These are phyloP conservation scores for Irpex sp. DNA, from an alignment of 1,284 basidiomycete genomes.

Conservation along the genomic window DNA sequence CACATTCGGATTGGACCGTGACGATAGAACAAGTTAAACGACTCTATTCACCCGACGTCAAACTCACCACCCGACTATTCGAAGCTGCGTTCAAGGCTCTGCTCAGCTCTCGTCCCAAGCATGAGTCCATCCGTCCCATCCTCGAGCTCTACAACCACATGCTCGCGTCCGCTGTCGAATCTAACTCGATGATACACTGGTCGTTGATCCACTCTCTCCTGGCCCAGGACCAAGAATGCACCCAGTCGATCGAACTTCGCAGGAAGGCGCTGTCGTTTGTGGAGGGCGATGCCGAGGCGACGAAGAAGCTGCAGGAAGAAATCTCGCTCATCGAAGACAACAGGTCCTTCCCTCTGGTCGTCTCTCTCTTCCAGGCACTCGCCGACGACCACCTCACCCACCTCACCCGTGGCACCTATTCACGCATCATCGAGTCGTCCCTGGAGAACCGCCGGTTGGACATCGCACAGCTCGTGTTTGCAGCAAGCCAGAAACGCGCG, in stretches of 20 bases:
- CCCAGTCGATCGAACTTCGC: slow-evolving; percentile 32
- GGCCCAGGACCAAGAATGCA: slow-evolving; percentile 68
- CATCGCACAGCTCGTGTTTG: neutral
- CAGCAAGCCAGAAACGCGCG: neutral
- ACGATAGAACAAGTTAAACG: neutral
- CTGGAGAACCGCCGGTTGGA: neutral
- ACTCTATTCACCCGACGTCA: neutral
- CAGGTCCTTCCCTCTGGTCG: neutral
- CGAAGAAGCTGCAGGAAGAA: neutral
- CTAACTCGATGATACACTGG: slow-evolving; percentile 67
- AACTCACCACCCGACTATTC: slow-evolving; percentile 42
- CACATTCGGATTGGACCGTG: neutral
- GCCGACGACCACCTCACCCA: neutral
- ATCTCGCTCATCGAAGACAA: neutral
- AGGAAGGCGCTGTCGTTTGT: slow-evolving; percentile 17
- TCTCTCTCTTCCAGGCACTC: neutral
- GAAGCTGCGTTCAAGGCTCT: slow-evolving; percentile 64
- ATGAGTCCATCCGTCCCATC: slow-evolving; percentile 55
- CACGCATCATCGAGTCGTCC: neutral
- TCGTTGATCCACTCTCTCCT: slow-evolving; percentile 66
- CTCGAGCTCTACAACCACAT: slow-evolving; percentile 76
- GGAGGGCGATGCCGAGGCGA: neutral
- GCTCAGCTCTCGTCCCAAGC: slow-evolving; percentile 38
- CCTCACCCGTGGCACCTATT: neutral
- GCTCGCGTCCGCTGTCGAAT: slow-evolving; percentile 59